phyloP scores from a whole-genome alignment of 495 filamentous ascomycete species.

The Acidomyces sp. region DNA sequence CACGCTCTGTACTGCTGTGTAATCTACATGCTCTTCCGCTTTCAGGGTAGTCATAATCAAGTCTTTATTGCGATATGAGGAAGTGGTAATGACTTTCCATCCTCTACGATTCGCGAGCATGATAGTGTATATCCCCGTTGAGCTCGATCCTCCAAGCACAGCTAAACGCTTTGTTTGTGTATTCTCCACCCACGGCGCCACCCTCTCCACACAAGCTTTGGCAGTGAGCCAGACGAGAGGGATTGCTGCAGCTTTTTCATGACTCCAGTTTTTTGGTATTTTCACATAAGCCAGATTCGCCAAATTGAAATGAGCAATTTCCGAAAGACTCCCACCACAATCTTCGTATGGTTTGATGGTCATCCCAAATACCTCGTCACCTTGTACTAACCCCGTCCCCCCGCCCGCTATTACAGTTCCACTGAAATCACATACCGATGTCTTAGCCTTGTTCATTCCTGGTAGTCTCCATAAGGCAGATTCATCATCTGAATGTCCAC shows the following conservation, averaged over 20 bases:
- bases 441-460: constrained; percentile 14
- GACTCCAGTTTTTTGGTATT: constrained; percentile 22
- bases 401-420: constrained; percentile 22
- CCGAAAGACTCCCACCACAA: constrained; percentile 14
- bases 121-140: constrained; percentile 19
- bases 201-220: constrained; percentile 20
- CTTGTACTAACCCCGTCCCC: constrained; percentile 15
- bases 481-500: constrained; percentile 28
- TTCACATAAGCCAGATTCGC: constrained; percentile 13
- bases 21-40: constrained; percentile 25
- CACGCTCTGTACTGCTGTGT: constrained; percentile 21
- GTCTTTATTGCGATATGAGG: constrained; percentile 21
- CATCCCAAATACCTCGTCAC: constrained; percentile 24
- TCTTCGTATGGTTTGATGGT: constrained; percentile 19
- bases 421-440: constrained; percentile 21
- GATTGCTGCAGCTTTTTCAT: constrained; percentile 22
- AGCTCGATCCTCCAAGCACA: constrained; percentile 18
- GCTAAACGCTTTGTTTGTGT: constrained; percentile 18
- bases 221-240: constrained; percentile 24
- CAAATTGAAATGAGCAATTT: constrained; percentile 16
- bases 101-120: constrained; percentile 17
- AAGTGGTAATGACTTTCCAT: constrained; percentile 21
- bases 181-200: constrained; percentile 17
- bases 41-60: constrained; percentile 20
- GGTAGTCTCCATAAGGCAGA: constrained; percentile 16